These are phyloP conservation scores for Russula earlei DNA, from an alignment of 768 basidiomycete species.

Conservation along the genomic window DNA sequence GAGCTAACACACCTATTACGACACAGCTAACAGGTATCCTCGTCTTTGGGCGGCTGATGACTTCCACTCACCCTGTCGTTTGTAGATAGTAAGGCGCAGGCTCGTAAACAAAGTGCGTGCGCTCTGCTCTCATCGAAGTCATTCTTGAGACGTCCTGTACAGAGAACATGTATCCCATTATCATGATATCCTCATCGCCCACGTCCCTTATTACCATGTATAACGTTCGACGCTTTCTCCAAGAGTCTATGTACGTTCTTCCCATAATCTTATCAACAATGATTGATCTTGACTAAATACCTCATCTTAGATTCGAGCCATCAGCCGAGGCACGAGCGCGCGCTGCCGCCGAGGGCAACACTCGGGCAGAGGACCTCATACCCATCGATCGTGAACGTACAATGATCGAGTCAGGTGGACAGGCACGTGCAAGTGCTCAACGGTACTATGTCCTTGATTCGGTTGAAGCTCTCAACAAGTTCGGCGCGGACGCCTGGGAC, in stretches of 20 bases:
- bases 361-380: constrained; percentile 72
- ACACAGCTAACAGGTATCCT: constrained; percentile 32
- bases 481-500: constrained; percentile 91
- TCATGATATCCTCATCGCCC: constrained; percentile 93
- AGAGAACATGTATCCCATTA: constrained; percentile 85
- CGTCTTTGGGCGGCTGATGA: background rate
- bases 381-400: constrained; percentile 84
- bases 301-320: constrained; percentile 44
- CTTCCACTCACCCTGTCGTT: background rate
- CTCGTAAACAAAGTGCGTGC: constrained; percentile 60
- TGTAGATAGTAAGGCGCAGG: constrained; percentile 48
- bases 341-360: constrained; percentile 59
- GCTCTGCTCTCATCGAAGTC: background rate
- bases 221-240: constrained; percentile 89
- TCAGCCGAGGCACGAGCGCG: constrained; percentile 67
- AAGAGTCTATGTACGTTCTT: constrained; percentile 60
- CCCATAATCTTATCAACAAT: background rate
- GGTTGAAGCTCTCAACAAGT: constrained; percentile 86
- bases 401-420: constrained; percentile 52
- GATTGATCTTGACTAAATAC: background rate
- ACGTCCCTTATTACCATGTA: constrained; percentile 96
- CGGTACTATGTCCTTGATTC: constrained; percentile 86
- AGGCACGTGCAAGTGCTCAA: constrained; percentile 40
- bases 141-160: background rate
- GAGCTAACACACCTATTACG: constrained; percentile 29